Conservation (phyloP, 2,329 filamentous ascomycete species). For the Clonostachys solani region DNA sequence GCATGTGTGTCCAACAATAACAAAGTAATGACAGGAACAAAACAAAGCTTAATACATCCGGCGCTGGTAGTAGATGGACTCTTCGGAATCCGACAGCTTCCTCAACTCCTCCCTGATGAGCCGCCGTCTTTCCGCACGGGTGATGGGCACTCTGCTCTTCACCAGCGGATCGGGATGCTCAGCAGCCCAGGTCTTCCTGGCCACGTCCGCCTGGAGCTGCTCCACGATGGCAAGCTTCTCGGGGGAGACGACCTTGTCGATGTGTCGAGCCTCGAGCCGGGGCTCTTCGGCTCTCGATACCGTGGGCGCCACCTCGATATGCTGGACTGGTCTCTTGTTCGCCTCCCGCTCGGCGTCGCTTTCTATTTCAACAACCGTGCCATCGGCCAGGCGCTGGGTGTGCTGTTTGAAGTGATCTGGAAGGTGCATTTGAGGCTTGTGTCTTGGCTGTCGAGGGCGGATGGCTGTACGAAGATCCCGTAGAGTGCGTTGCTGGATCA, state of each 20-base stretch:
- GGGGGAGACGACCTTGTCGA: conserved; percentile 5
- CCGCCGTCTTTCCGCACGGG: conserved; percentile 46
- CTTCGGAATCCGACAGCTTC: conserved; percentile 37
- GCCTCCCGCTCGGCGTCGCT: conserved; percentile 21
- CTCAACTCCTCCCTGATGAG: conserved; percentile 55
- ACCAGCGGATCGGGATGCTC: conserved; percentile 27
- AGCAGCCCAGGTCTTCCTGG: conserved; percentile 23
- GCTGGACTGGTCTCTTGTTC: conserved; percentile 6
- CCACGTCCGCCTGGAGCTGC: conserved; percentile 21
- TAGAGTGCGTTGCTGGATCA: conserved; percentile 82
- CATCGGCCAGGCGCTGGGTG: conserved; percentile 42
- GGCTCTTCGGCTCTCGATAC: conserved; percentile 12
- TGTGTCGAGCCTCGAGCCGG: not conserved
- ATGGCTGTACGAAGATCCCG: conserved; percentile 72
- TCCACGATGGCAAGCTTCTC: conserved; percentile 24
- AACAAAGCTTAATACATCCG: conserved; percentile 40
- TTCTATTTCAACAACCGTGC: conserved; percentile 33
- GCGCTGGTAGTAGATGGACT: conserved; percentile 48
- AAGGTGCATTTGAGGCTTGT: conserved; percentile 41
- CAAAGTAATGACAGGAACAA: too few relatives aligned
- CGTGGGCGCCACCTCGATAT: conserved; percentile 20
- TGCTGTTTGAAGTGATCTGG: conserved; percentile 43
- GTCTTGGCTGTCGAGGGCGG: conserved; percentile 34
- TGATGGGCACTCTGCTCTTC: conserved; percentile 41
- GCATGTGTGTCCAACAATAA: too few relatives aligned